Base-by-base conservation (phyloP, 805 yeast species). In the Komagataella pastoris region DNA sequence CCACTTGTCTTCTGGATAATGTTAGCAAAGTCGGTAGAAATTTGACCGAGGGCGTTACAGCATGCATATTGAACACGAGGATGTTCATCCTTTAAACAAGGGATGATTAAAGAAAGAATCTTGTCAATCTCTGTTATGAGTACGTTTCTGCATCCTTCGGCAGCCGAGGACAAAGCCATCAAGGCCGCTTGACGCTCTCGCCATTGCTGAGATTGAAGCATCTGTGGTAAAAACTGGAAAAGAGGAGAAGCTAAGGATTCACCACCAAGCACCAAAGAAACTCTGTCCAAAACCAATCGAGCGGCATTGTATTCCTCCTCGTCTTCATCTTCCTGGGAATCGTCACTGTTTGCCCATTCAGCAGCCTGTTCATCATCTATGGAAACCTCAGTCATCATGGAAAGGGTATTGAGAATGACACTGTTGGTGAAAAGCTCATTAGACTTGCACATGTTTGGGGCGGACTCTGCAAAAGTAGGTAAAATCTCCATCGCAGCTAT, bases 51-150 rank as follows among this genome's bases (percentile, higher is more conserved):
- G 0, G 97, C 96, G 64, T 93, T 93, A 72, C 98, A 93, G 58
- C 96, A 86, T 36, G 97, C 97, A 71, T 89, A 91, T 63, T 91
- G 98, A 51, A 93, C 99, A 65, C 99, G 81, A 58, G 96, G 83
- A 62, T 93, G 97, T 3, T 79, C 78, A 66, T 93, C 98, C 50
- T 80, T 73, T 55, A 93, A 72, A n/a, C 85, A 72, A 3, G 98
- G 97, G 58, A 88, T 65, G 40, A 93, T 82, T 80, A 91, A 75
- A 59, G 87, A 95, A 57, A 93, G 70, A 48, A 93, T 80, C 60
- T 79, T 80, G 54, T 89, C 86, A 49, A 88, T 85, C 63, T 89
- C 96, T 36, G 78, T 71, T 49, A 87, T 84, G 67, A 93, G 74
- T 12, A 85, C 88, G 57, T 90, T 97, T 49, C 88, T 76, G 68